Evolutionary conservation across 306 rosid species (phyloP).

Genomic region (Malus sieversii): DNA sequence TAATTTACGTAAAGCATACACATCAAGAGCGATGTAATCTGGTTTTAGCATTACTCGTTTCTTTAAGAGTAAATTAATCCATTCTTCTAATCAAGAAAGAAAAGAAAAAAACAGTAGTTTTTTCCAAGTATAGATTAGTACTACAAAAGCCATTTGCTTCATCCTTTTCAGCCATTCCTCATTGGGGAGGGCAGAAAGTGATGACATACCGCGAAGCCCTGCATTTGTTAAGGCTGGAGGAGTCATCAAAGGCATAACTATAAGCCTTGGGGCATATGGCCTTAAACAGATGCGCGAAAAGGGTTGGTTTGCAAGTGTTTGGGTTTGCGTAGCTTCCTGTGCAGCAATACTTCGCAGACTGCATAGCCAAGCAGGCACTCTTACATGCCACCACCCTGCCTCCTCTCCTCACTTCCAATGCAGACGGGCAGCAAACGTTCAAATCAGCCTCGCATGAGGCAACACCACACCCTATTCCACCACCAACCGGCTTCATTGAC

Average conservation of each 20-base stretch:
- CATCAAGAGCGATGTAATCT: neutral
- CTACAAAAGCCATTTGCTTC: neutral
- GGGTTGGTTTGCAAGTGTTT: constrained; percentile 75
- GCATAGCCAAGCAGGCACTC: constrained; percentile 97
- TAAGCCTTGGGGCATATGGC: constrained; percentile 99
- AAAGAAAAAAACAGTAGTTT: neutral
- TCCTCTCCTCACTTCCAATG: constrained; percentile 67
- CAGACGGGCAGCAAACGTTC: constrained; percentile 86
- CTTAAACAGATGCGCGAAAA: constrained; percentile 77
- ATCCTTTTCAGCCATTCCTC: neutral
- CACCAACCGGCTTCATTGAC: constrained; percentile 86
- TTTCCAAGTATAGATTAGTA: neutral
- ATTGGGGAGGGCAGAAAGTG: constrained; percentile 81
- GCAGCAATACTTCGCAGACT: constrained; percentile 89
- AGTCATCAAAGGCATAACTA: constrained; percentile 89
- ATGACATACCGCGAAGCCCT: constrained; percentile 78
- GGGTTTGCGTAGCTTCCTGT: constrained; percentile 77
- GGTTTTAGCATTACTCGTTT: neutral
- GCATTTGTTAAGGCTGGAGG: constrained; percentile 79
- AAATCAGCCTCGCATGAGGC: constrained; percentile 88
- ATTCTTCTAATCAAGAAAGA: neutral
- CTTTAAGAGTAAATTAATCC: neutral
- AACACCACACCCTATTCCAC: constrained; percentile 84
- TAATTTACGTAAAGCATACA: neutral
- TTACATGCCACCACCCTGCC: constrained; percentile 84